Evolutionary conservation across 352 stramenopile genomes (phyloP).

Genomic region (Pythium sp.): DNA sequence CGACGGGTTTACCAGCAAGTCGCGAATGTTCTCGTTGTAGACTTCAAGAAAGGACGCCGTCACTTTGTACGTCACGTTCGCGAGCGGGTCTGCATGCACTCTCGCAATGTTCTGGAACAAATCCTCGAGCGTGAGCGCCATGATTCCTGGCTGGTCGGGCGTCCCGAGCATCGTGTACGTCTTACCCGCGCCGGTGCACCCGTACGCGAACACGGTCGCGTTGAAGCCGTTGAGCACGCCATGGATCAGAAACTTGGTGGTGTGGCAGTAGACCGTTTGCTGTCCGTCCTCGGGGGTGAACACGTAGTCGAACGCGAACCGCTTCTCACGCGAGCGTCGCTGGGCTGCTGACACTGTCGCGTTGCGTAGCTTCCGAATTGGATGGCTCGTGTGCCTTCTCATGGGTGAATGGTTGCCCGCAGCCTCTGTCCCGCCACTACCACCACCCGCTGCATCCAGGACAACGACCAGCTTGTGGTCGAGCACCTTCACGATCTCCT

Average conservation of each 20-base stretch:
- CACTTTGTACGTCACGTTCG: conserved; percentile 55
- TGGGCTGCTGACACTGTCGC: conserved; percentile 23
- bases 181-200: conserved; percentile 87
- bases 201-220: conserved; percentile 91
- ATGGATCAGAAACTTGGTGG: conserved; percentile 87
- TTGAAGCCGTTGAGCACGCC: conserved; percentile 89
- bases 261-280: conserved; percentile 81
- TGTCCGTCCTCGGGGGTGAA: conserved; percentile 71
- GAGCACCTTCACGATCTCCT: conserved; percentile 82
- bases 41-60: conserved; percentile 89
- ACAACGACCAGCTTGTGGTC: conserved; percentile 86
- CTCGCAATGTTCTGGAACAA: conserved; percentile 74
- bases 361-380: conserved; percentile 35
- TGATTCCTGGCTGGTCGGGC: conserved; percentile 80
- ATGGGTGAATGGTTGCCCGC: conserved; percentile 1
- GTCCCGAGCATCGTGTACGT: conserved; percentile 92
- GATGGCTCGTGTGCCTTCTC: conserved; percentile 25
- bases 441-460: conserved; percentile 40
- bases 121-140: conserved; percentile 83
- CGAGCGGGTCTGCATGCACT: conserved; percentile 27
- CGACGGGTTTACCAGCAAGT: conserved; percentile 56
- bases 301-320: conserved; percentile 90
- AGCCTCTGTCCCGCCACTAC: neutral
- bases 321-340: conserved; percentile 61
- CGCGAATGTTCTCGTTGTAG: conserved; percentile 94